Conservation (phyloP, 2,329 filamentous ascomycete genomes). For the Penicillium sumatraense region DNA sequence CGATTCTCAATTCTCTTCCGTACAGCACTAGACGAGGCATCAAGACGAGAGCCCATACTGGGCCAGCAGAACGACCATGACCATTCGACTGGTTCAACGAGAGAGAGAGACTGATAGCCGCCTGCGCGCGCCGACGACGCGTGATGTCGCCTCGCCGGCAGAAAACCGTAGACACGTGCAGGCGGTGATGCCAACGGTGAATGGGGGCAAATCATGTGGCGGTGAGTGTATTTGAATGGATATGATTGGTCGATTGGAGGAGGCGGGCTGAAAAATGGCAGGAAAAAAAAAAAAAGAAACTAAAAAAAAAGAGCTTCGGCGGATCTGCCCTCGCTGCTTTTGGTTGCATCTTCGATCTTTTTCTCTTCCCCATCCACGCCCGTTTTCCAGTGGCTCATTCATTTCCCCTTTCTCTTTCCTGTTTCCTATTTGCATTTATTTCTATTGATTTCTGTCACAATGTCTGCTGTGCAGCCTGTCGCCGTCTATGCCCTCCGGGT, state of each 20-base stretch:
- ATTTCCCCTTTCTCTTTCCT: slow-evolving; percentile 19
- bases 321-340: slow-evolving; percentile 21
- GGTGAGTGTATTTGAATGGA: slow-evolving; percentile 11
- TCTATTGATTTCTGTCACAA: slow-evolving; percentile 29
- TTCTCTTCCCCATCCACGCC: slow-evolving; percentile 27
- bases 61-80: slow-evolving; percentile 28
- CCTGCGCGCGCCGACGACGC: slow-evolving; percentile 8
- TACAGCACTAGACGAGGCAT: slow-evolving; percentile 62
- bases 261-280: slow-evolving; percentile 21
- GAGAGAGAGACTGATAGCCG: neutral
- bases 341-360: slow-evolving; percentile 25
- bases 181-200: slow-evolving; percentile 23
- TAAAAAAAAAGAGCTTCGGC: slow-evolving; percentile 20
- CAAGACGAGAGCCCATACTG: slow-evolving; percentile 66
- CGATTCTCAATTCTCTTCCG: slow-evolving; percentile 67
- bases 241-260: slow-evolving; percentile 19
- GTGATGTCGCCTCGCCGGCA: slow-evolving; percentile 24
- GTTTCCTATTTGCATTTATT: slow-evolving; percentile 12
- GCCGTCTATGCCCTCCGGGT: slow-evolving; percentile 92
- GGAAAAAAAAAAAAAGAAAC: slow-evolving; percentile 31
- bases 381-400: slow-evolving; percentile 27
- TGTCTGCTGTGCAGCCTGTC: slow-evolving; percentile 63
- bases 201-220: slow-evolving; percentile 16
- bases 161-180: slow-evolving; percentile 11
- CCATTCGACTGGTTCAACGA: slow-evolving; percentile 7